Base-by-base conservation (phyloP, 164 flowering plant species). In the Vitis rotundifolia region DNA sequence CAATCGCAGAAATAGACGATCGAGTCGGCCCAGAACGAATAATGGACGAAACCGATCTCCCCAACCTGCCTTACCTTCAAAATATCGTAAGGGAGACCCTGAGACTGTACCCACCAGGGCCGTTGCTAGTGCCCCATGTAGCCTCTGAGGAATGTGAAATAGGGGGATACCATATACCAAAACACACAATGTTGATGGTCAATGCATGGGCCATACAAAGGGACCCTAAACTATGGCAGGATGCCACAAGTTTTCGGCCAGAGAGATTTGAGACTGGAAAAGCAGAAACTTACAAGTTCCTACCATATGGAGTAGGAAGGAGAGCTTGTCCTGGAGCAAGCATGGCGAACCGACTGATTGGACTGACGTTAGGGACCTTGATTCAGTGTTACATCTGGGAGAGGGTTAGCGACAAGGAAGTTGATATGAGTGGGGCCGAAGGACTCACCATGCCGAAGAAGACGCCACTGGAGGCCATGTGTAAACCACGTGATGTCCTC, bases 311-410 rank as follows among this genome's bases (percentile, higher is more conserved):
- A 18, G 49, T 55, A 3, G 85, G 86, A 11, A 62, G 86, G 65
- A 68, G 81, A 61, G 53, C 69, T 1, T 81, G 86, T 50, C 86
- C 84, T 6, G 88, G 84, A 0, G 79, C 63, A 2, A 75, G 70
- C 0, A 59, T 84, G 72, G 84, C 77, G 0, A 73, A 61, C 59
- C 75, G 81, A 2, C 15, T 78, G 50, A 61, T 82, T 2, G 76
- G 69, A 3, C 51, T 78, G 71, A 67, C 61, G 1, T 44, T 84
- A 13, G 85, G 81, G 0, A 53, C 73, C 0, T 3, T 81, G 47
- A 70, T 79, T 58, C 87, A 83, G 59, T 83, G 84, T 61, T 81
- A 81, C 15, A 83, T 77, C 61, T 83, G 87, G 87, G 75, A 73
- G 15, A 75, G 73, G 12, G 37, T 72, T 37, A 63, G 78, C 2